Conservation (phyloP, 208 protist species). For the Sergeia podlipaevii region DNA sequence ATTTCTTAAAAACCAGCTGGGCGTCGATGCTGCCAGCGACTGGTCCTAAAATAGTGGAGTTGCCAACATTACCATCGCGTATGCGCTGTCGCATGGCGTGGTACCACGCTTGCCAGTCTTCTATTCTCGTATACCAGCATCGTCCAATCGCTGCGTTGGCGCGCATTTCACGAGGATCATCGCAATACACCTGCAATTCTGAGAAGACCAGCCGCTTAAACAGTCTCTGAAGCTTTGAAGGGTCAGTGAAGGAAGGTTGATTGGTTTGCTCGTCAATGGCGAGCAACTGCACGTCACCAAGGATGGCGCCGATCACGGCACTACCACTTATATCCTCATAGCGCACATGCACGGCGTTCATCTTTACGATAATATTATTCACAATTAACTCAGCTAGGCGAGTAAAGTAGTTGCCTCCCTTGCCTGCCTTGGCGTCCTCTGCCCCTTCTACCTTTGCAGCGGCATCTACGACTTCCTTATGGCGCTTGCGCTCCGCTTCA, state of each 20-base stretch:
- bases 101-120: slow-evolving; percentile 65
- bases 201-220: slow-evolving; percentile 71
- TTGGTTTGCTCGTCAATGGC: slow-evolving; percentile 68
- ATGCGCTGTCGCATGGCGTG: slow-evolving; percentile 67
- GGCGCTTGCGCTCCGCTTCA: slow-evolving; percentile 57
- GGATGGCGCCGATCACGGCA: slow-evolving; percentile 63
- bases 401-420: slow-evolving; percentile 58
- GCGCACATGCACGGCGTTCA: slow-evolving; percentile 77
- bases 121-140: slow-evolving; percentile 41
- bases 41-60: slow-evolving; percentile 79
- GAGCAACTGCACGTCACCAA: slow-evolving; percentile 70
- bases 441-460: slow-evolving; percentile 6
- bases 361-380: slow-evolving; percentile 87
- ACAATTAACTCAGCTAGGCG: slow-evolving; percentile 78
- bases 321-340: slow-evolving; percentile 70
- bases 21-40: slow-evolving; percentile 61
- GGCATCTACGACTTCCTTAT: slow-evolving; percentile 21
- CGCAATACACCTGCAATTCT: slow-evolving; percentile 83
- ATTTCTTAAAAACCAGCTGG: slow-evolving; percentile 68
- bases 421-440: slow-evolving; percentile 4
- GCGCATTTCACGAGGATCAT: slow-evolving; percentile 43
- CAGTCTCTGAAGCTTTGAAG: slow-evolving; percentile 41
- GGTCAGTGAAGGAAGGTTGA: slow-evolving; percentile 72
- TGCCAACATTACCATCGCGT: slow-evolving; percentile 42
- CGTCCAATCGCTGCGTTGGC: slow-evolving; percentile 12